These are phyloP conservation scores for Fusarium praegraminearum DNA, from an alignment of 2,329 filamentous ascomycete species.

Conservation along the genomic window DNA sequence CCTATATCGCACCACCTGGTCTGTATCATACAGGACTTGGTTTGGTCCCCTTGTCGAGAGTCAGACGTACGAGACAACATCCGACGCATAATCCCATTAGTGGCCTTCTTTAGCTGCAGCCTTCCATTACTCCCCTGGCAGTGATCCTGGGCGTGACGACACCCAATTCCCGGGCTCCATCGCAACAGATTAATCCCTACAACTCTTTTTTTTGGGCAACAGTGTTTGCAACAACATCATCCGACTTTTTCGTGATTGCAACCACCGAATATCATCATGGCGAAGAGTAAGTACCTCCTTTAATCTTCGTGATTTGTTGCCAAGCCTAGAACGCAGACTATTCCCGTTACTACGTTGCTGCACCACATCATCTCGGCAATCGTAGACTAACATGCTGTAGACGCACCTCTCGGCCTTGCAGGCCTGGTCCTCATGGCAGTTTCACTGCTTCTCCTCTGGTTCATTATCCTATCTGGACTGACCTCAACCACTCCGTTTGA, in stretches of 20 bases:
- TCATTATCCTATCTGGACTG: conserved; percentile 69
- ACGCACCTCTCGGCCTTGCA: conserved; percentile 56
- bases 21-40: background rate
- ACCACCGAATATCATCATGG: conserved; percentile 31
- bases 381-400: conserved; percentile 46
- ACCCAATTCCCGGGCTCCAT: conserved; percentile 19
- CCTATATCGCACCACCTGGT: background rate
- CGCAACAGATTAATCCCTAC: conserved; percentile 22
- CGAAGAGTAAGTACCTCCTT: conserved; percentile 39
- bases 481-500: conserved; percentile 68
- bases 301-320: background rate
- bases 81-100: conserved; percentile 29
- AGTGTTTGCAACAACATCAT: conserved; percentile 13
- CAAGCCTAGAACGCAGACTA: background rate
- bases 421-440: conserved; percentile 63
- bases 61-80: background rate
- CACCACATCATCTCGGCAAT: background rate
- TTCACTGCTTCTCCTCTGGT: conserved; percentile 67
- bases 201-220: conserved; percentile 3
- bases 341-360: background rate
- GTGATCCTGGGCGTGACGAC: conserved; percentile 41
- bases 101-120: conserved; percentile 30
- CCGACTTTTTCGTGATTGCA: background rate
- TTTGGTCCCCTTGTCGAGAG: conserved; percentile 11
- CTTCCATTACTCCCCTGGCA: conserved; percentile 13